phyloP scores from a whole-genome alignment of 805 yeast species.

The Spencermartinsiella europaea region DNA sequence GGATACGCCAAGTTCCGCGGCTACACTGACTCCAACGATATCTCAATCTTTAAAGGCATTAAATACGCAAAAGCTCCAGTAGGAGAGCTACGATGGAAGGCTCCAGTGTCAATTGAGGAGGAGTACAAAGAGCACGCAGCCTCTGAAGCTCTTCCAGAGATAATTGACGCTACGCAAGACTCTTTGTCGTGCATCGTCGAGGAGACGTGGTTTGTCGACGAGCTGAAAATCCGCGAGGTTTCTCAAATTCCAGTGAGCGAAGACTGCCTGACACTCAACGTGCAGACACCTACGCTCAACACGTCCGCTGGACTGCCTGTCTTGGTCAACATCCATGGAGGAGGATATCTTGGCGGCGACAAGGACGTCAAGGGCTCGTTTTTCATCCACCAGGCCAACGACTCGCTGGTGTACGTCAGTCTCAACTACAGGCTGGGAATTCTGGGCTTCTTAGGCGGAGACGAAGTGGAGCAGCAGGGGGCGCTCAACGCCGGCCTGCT shows the following conservation, averaged over 20 bases:
- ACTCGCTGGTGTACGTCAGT: slow-evolving; percentile 24
- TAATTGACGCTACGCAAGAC: slow-evolving; percentile 7
- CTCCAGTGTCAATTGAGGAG: slow-evolving; percentile 10
- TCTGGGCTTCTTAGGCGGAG: slow-evolving; percentile 33
- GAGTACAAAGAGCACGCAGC: neutral
- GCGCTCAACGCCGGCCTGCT: slow-evolving; percentile 33
- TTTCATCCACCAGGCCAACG: slow-evolving; percentile 13
- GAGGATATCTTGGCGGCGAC: slow-evolving; percentile 29
- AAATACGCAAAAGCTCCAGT: slow-evolving; percentile 13
- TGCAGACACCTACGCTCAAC: slow-evolving; percentile 3
- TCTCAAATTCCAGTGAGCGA: neutral
- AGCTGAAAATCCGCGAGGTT: neutral
- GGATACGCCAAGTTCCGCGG: slow-evolving; percentile 12
- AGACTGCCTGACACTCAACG: slow-evolving; percentile 11
- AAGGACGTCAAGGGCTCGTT: slow-evolving; percentile 19
- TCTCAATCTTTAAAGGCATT: slow-evolving; percentile 7
- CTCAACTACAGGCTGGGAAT: slow-evolving; percentile 33
- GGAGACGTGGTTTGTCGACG: slow-evolving; percentile 2
- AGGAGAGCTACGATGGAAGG: slow-evolving; percentile 11
- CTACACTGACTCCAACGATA: slow-evolving; percentile 1
- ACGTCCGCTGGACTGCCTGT: slow-evolving; percentile 22
- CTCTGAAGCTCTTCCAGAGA: neutral
- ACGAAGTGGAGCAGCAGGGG: slow-evolving; percentile 18
- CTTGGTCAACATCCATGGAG: slow-evolving; percentile 33
- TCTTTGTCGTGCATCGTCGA: slow-evolving; percentile 6